Evolutionary conservation across 495 filamentous ascomycete species (phyloP).

Genomic region (Hypoxylon perforatum): DNA sequence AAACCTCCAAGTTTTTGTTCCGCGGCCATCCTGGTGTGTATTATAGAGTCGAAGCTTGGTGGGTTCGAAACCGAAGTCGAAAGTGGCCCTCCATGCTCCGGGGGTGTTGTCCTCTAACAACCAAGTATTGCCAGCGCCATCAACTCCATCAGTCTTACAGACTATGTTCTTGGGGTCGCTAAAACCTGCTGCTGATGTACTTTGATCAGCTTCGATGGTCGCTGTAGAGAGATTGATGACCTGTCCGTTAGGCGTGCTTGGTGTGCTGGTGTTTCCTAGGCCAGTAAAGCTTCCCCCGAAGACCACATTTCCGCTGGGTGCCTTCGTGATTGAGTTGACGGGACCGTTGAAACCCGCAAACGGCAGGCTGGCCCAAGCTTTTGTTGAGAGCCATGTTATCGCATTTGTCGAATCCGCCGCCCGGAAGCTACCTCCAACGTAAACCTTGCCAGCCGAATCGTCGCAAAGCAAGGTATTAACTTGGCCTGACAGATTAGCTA

Average conservation of each 20-base stretch:
- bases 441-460: constrained; percentile 81
- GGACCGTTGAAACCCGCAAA: constrained; percentile 97
- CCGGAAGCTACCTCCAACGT: constrained; percentile 88
- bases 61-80: constrained; percentile 83
- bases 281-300: constrained; percentile 94
- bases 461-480: constrained; percentile 88
- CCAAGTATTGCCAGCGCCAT: constrained; percentile 82
- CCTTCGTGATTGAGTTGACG: constrained; percentile 85
- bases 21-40: constrained; percentile 84
- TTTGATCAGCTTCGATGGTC: constrained; percentile 72
- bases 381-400: constrained; percentile 78
- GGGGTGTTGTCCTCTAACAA: constrained; percentile 80
- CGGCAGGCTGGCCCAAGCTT: constrained; percentile 84
- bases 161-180: constrained; percentile 84
- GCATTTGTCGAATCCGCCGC: constrained; percentile 87
- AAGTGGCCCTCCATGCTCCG: constrained; percentile 86
- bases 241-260: constrained; percentile 70
- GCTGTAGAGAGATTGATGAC: constrained; percentile 85
- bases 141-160: constrained; percentile 74
- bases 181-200: constrained; percentile 71
- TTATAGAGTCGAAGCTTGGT: constrained; percentile 91
- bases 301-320: constrained; percentile 81
- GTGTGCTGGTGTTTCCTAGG: constrained; percentile 80
- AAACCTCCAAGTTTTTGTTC: constrained; percentile 86
- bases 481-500: constrained; percentile 82